Evolutionary conservation across 129 eudicot genomes (phyloP), one percentile per base, ranked within the genome.

Genomic region (Flaveria trinervia): DNA sequence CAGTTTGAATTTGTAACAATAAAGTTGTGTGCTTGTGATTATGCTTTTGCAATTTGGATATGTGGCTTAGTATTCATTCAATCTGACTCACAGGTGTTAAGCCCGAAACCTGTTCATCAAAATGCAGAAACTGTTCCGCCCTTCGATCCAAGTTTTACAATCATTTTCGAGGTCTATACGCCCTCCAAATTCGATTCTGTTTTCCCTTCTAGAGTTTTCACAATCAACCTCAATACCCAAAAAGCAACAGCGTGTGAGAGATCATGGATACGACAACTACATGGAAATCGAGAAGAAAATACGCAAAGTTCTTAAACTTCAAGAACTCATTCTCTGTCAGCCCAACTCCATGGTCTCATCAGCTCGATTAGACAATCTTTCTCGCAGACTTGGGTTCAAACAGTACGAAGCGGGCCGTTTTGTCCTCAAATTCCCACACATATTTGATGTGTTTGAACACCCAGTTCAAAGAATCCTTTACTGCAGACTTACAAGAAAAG

Each of bases 381-480:
- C 93, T 5, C 93, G 93, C 26, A 85, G 90, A 5, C 61, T 89
- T 2, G 98, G 96, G 2, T 90, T 89, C 73, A 91, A 86, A 79
- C 91, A 91, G 64, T 82, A 82, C 26, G 98, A 94, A 85, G 87
- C 90, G 1, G 93, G 87, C 0, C 76, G 80, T 26, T 91, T 94
- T 22, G 76, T 91, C n/a, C 96, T 94, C 75, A 94, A 91, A 64
- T 89, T 83, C 71, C 99, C 99, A 0, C 93, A 89, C 45, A 84
- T 94, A 50, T 94, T 94, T 20, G 97, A 94, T 43, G 80, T 94
- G 8, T 95, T 87, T 28, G 99, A 95, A 25, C 99, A 91, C 86
- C 99, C 97, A 0, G 99, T 95, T 81, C 97, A 89, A 78, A 72
- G 99, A 73, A 86, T 95, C 20, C 91, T 95, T 48, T 91, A 91